A percentile compares a stretch with the other conserved stretches of the same genome.
Conservation (phyloP, 2,329 filamentous ascomycete genomes). For the Xylaria sp. region DNA sequence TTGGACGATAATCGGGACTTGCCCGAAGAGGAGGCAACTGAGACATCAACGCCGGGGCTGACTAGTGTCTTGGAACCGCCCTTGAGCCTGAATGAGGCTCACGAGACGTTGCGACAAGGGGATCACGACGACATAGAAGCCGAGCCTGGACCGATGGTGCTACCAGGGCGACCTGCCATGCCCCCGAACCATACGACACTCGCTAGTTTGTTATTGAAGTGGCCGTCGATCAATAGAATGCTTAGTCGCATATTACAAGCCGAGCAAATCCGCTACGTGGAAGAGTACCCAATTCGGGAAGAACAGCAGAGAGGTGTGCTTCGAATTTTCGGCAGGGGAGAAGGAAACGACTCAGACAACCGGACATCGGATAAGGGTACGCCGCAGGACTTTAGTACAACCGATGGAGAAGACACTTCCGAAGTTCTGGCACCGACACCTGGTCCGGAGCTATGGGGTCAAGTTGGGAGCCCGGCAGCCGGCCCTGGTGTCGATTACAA, state of each 20-base stretch:
- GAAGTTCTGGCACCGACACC: constrained; percentile 61
- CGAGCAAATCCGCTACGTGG: constrained; percentile 60
- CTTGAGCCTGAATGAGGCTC: constrained; percentile 40
- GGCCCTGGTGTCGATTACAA: constrained; percentile 45
- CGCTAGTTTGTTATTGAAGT: constrained; percentile 80
- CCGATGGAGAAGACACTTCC: constrained; percentile 52
- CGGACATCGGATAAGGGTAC: constrained; percentile 55
- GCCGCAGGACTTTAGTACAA: constrained; percentile 44
- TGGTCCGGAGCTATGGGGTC: constrained; percentile 62
- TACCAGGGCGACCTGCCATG: constrained; percentile 70
- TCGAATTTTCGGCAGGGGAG: constrained; percentile 78
- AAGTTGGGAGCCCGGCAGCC: constrained; percentile 58
- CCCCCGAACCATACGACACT: constrained; percentile 87
- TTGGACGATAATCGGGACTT: constrained; percentile 27
- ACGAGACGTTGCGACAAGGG: constrained; percentile 43
- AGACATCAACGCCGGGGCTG: constrained; percentile 40
- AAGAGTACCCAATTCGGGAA: constrained; percentile 76
- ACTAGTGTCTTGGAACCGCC: constrained; percentile 34
- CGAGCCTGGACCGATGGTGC: constrained; percentile 58
- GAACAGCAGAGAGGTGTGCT: constrained; percentile 78
- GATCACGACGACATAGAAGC: constrained; percentile 56
- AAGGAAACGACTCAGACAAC: constrained; percentile 64
- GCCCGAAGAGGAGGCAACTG: constrained; percentile 31
- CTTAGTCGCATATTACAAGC: constrained; percentile 57
- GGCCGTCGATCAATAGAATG: constrained; percentile 71